Percentiles rank a stretch among this genome's conserved stretches.
Evolutionary conservation across 805 yeast species (phyloP).

Genomic region (Candida xiaguanensis): DNA sequence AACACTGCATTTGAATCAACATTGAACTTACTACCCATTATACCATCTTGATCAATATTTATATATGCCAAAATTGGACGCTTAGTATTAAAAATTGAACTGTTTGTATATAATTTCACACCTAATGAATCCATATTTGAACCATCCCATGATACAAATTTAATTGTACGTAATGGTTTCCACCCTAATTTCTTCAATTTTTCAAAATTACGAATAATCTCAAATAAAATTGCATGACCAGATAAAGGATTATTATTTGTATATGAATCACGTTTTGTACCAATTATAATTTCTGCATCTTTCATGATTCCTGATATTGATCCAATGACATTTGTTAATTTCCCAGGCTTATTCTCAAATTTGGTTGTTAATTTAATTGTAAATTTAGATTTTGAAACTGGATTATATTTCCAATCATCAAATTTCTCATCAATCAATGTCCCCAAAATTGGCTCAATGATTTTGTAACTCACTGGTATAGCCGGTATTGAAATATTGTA

Average conservation of each 20-base stretch:
- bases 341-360: conserved; percentile 14
- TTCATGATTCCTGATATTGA: conserved; percentile 32
- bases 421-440: conserved; percentile 16
- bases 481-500: conserved; percentile 13
- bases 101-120: conserved; percentile 17
- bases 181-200: conserved; percentile 33
- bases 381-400: conserved; percentile 15
- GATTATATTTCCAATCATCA: conserved; percentile 22
- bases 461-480: conserved; percentile 25
- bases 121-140: conserved; percentile 32
- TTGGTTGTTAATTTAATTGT: conserved; percentile 13
- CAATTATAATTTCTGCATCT: conserved; percentile 39
- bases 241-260: conserved; percentile 35
- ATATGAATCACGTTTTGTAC: conserved; percentile 37
- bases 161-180: conserved; percentile 39
- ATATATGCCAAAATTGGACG: conserved; percentile 31
- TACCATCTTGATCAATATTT: conserved; percentile 36
- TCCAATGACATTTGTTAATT: conserved; percentile 29
- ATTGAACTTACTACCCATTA: conserved; percentile 32
- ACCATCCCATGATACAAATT: conserved; percentile 42
- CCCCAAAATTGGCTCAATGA: conserved; percentile 23
- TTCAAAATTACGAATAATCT: conserved; percentile 33
- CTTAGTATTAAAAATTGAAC: conserved; percentile 15
- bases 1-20: conserved; percentile 36
- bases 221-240: conserved; percentile 38